phyloP scores from a whole-genome alignment of 495 filamentous ascomycete species.

The Penicillium daleae region DNA sequence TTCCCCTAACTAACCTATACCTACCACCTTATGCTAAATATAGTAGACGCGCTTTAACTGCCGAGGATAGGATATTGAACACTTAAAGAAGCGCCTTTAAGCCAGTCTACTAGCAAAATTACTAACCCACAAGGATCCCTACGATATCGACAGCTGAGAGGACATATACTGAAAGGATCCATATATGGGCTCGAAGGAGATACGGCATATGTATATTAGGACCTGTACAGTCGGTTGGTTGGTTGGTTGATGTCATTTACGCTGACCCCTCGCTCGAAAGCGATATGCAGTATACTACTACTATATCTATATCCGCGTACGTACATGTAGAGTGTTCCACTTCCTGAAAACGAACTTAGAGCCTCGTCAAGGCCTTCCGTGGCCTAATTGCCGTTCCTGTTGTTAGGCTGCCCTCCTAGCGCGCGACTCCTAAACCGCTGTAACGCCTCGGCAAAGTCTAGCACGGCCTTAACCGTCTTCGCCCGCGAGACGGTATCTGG shows the following conservation, averaged over 20 bases:
- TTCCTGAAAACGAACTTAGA: not conserved
- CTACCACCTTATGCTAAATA: slow-evolving; percentile 19
- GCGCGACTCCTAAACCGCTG: not conserved
- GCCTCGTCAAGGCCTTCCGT: not conserved
- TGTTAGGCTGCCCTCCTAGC: not conserved
- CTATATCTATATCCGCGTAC: not conserved
- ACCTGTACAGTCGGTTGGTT: no score
- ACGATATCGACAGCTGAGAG: slow-evolving; percentile 24
- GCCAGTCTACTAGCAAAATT: slow-evolving; percentile 33
- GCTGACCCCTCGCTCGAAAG: not conserved
- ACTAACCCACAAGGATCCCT: slow-evolving; percentile 36
- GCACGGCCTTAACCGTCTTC: not conserved
- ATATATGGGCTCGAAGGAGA: slow-evolving; percentile 31
- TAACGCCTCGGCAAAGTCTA: not conserved
- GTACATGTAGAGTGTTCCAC: not conserved
- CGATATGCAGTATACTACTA: slow-evolving; percentile 1
- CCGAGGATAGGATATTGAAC: slow-evolving; percentile 32
- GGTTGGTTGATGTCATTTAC: not conserved
- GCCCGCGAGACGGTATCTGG: not conserved
- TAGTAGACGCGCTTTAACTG: slow-evolving; percentile 1
- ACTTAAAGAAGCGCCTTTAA: slow-evolving; percentile 35
- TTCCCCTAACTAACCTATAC: slow-evolving; percentile 1
- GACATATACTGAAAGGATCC: slow-evolving; percentile 26
- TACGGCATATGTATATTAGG: slow-evolving; percentile 19
- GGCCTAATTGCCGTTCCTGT: not conserved